phyloP scores from a whole-genome alignment of 495 filamentous ascomycete species.

The Cetradonia linearis region DNA sequence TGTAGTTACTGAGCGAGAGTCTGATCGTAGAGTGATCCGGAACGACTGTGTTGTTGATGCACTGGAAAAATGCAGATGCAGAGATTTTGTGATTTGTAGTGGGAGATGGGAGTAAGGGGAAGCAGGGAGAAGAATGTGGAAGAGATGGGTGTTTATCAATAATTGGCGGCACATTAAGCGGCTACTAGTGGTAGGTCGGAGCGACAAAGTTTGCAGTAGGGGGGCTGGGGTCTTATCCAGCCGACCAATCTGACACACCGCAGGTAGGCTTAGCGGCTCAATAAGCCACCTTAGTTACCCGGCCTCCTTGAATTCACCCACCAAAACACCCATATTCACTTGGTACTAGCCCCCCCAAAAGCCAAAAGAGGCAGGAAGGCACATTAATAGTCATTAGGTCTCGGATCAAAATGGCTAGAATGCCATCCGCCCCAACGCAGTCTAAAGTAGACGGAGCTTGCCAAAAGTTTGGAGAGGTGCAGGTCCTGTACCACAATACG shows the following conservation, averaged over 20 bases:
- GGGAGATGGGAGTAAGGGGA: not conserved
- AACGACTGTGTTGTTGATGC: slow-evolving; percentile 23
- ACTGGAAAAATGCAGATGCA: slow-evolving; percentile 12
- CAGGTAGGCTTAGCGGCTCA: slow-evolving; percentile 18
- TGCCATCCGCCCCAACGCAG: not conserved
- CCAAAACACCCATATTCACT: not conserved
- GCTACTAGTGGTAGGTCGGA: slow-evolving; percentile 11
- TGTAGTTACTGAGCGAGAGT: slow-evolving; percentile 21
- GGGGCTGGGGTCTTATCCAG: slow-evolving; percentile 1
- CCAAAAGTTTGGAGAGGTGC: no score
- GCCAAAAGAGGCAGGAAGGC: not conserved
- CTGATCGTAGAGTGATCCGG: slow-evolving; percentile 19
- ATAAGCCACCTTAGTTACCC: not conserved
- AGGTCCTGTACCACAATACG: no score
- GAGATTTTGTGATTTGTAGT: slow-evolving; percentile 10
- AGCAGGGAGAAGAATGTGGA: not conserved
- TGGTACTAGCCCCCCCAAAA: not conserved
- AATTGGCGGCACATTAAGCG: slow-evolving; percentile 19
- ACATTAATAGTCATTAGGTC: not conserved
- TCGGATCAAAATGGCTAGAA: slow-evolving; percentile 1
- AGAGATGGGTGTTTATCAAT: slow-evolving; percentile 24
- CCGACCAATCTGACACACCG: slow-evolving; percentile 11
- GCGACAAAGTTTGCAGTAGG: slow-evolving; percentile 4
- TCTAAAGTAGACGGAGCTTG: not conserved
- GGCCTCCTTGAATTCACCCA: slow-evolving; percentile 5